These are phyloP conservation scores for Rhizopogon rudus DNA, from an alignment of 768 basidiomycete genomes.

Conservation along the genomic window DNA sequence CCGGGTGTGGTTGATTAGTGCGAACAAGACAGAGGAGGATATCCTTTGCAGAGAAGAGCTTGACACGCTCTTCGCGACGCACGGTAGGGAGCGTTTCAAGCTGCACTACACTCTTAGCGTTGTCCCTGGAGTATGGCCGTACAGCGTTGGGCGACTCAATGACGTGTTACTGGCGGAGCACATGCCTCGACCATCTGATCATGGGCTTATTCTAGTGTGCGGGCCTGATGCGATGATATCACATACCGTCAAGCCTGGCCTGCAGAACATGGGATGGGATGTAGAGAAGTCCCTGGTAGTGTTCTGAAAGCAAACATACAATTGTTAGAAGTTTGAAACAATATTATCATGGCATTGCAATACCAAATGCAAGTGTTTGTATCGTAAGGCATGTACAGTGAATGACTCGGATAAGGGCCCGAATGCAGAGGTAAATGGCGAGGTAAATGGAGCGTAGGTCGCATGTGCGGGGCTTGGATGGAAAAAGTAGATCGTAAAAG, in stretches of 20 bases:
- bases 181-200: slow-evolving; percentile 35
- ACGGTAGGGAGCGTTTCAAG: slow-evolving; percentile 28
- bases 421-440: too few species aligned
- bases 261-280: slow-evolving; percentile 33
- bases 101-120: slow-evolving; percentile 40
- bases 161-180: slow-evolving; percentile 31
- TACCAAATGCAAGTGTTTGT: background rate
- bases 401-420: too few species aligned
- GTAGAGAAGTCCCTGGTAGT: slow-evolving; percentile 26
- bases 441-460: too few species aligned
- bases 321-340: background rate
- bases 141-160: slow-evolving; percentile 38
- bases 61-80: slow-evolving; percentile 28
- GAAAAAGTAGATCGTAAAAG: too few species aligned
- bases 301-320: slow-evolving; percentile 20
- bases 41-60: slow-evolving; percentile 49
- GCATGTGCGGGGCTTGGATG: too few species aligned
- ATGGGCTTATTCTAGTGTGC: slow-evolving; percentile 42
- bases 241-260: slow-evolving; percentile 23
- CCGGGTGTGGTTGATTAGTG: slow-evolving; percentile 42
- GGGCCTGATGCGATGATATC: slow-evolving; percentile 43
- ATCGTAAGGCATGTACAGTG: too few species aligned
- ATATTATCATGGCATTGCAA: too few species aligned
- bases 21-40: slow-evolving; percentile 43
- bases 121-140: slow-evolving; percentile 32